Percentiles rank a stretch among this genome's conserved stretches.
Evolutionary conservation across 2,329 filamentous ascomycete genomes (phyloP).

Genomic region (Fusarium equiseti): DNA sequence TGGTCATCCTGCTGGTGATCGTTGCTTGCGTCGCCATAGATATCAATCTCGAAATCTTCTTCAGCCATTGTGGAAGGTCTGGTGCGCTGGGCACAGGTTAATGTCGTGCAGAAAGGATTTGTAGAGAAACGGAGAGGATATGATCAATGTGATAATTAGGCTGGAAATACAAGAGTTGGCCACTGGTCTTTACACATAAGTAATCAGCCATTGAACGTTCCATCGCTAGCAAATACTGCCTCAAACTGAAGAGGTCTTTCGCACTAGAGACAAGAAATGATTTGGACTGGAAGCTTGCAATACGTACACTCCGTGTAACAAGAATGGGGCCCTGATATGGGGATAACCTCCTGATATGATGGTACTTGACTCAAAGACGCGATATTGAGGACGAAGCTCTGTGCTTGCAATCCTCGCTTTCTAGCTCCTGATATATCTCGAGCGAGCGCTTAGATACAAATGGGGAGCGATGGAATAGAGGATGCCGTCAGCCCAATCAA

Average conservation of each 20-base stretch:
- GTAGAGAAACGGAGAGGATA: conserved; percentile 18
- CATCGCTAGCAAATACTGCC: conserved; percentile 27
- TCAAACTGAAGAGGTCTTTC: conserved; percentile 23
- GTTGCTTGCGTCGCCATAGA: conserved; percentile 71
- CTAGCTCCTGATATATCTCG: conserved; percentile 29
- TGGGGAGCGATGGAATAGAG: conserved; percentile 30
- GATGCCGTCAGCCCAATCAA: conserved; percentile 39
- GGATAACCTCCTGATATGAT: conserved; percentile 38
- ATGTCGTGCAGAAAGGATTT: conserved; percentile 26
- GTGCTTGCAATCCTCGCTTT: conserved; percentile 61
- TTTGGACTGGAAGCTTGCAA: conserved; percentile 58
- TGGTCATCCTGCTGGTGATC: conserved; percentile 58
- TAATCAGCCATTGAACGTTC: conserved; percentile 46
- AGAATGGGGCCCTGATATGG: conserved; percentile 33
- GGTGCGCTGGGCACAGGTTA: conserved; percentile 31
- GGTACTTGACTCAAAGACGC: conserved; percentile 40
- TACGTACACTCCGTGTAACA: conserved; percentile 67
- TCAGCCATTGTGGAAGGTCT: conserved; percentile 68
- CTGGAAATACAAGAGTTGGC: conserved; percentile 47
- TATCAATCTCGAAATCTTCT: conserved; percentile 79
- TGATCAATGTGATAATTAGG: conserved; percentile 47
- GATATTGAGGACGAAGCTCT: conserved; percentile 73
- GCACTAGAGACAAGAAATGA: conserved; percentile 44
- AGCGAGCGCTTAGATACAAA: conserved; percentile 43
- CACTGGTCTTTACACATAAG: conserved; percentile 41